phyloP scores from a whole-genome alignment of 176 grass and related monocot genomes.

The Aechmea fasciata region DNA sequence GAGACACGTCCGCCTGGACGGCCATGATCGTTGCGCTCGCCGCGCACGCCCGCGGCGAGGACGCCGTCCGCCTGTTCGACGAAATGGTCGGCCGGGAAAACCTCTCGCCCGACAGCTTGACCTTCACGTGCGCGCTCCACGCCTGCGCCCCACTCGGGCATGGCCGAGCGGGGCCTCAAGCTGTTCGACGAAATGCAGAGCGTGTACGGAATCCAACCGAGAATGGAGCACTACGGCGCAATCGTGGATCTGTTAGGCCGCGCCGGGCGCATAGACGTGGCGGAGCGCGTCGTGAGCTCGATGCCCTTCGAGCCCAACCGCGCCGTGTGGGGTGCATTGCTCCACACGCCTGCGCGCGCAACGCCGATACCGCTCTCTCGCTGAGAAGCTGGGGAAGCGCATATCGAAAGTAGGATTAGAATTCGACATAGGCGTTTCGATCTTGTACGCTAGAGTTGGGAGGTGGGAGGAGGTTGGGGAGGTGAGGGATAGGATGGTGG shows the following conservation, averaged over 20 bases:
- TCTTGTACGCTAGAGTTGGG: conserved; percentile 10
- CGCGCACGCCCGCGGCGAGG: conserved; percentile 9
- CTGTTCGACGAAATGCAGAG: conserved; percentile 18
- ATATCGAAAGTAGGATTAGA: background rate
- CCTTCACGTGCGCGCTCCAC: background rate
- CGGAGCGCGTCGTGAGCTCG: background rate
- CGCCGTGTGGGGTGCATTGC: conserved; percentile 13
- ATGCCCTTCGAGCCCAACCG: conserved; percentile 18
- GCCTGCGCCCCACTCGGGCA: background rate
- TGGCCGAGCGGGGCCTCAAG: conserved; percentile 7
- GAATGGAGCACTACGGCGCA: conserved; percentile 24
- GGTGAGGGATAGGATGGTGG: conserved; percentile 13
- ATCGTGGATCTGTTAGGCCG: conserved; percentile 21
- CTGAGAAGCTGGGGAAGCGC: conserved; percentile 7
- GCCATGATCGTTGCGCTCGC: conserved; percentile 21
- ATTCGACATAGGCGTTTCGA: conserved; percentile 19
- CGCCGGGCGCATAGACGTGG: conserved; percentile 1
- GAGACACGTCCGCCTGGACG: conserved; percentile 18
- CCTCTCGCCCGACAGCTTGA: conserved; percentile 8
- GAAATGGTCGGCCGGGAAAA: background rate
- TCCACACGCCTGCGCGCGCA: conserved; percentile 9
- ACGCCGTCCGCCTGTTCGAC: conserved; percentile 12
- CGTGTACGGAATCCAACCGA: conserved; percentile 8
- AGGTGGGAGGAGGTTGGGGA: conserved; percentile 17
- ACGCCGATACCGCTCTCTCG: background rate